Conservation (phyloP, 1,284 basidiomycete genomes). For the Erythrobasidium hasegawianum region DNA sequence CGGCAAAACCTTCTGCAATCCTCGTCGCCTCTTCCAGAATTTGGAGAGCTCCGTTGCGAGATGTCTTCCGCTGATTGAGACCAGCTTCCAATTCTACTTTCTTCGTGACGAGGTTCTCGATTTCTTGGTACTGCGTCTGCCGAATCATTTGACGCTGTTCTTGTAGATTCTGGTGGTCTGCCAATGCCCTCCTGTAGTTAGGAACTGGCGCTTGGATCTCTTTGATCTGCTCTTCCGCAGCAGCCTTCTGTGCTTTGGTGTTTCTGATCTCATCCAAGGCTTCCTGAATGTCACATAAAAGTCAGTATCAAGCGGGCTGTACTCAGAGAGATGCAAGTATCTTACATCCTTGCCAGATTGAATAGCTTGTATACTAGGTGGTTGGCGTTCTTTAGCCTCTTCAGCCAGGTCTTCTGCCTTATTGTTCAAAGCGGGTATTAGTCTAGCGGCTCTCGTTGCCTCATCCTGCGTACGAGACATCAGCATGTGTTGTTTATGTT, state of each 20-base stretch:
- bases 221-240: slow-evolving; percentile 38
- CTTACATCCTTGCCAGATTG: slow-evolving; percentile 55
- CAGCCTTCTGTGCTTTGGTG: slow-evolving; percentile 36
- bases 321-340: slow-evolving; percentile 49
- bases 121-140: slow-evolving; percentile 49
- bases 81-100: slow-evolving; percentile 45
- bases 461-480: slow-evolving; percentile 17
- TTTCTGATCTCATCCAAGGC: slow-evolving; percentile 41
- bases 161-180: background rate
- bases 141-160: slow-evolving; percentile 52
- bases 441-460: background rate
- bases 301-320: slow-evolving; percentile 5
- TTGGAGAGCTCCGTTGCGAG: slow-evolving; percentile 1
- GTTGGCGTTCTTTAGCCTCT: slow-evolving; percentile 68
- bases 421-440: slow-evolving; percentile 43
- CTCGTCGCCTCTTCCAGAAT: slow-evolving; percentile 2
- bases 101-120: slow-evolving; percentile 54
- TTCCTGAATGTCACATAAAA: slow-evolving; percentile 37
- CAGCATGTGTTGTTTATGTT: too few species aligned
- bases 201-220: slow-evolving; percentile 51
- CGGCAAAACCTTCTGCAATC: slow-evolving; percentile 49
- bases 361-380: slow-evolving; percentile 65
- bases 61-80: slow-evolving; percentile 5
- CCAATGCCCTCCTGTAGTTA: slow-evolving; percentile 2
- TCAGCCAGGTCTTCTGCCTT: slow-evolving; percentile 54